A percentile compares a stretch with the other conserved stretches of the same genome.
These are phyloP conservation scores for Gillenia trifoliata DNA, from an alignment of 306 rosid species.

Conservation along the genomic window DNA sequence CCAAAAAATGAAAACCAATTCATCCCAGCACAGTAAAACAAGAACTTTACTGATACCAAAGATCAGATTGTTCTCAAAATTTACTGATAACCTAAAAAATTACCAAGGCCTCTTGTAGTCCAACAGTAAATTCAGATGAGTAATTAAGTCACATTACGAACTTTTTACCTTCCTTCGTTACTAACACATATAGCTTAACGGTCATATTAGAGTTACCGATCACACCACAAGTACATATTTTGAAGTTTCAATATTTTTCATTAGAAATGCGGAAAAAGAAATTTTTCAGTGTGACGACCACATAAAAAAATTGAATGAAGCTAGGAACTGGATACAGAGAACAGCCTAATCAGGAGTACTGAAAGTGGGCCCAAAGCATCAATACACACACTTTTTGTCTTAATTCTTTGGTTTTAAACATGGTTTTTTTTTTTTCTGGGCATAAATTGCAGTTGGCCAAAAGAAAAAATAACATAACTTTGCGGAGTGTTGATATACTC, in stretches of 20 bases:
- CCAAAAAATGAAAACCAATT: neutral
- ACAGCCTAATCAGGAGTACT: neutral
- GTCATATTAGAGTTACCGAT: neutral
- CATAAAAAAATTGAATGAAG: neutral
- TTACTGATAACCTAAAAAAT: too few relatives aligned
- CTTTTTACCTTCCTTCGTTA: neutral
- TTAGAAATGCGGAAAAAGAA: neutral
- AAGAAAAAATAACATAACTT: too few relatives aligned
- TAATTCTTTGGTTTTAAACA: neutral
- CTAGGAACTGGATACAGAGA: neutral
- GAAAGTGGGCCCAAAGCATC: neutral
- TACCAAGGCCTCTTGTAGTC: neutral
- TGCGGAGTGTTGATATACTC: too few relatives aligned
- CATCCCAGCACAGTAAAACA: neutral
- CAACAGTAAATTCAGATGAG: neutral
- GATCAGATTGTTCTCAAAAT: too few relatives aligned
- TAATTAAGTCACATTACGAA: neutral
- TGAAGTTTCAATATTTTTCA: neutral
- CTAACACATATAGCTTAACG: neutral
- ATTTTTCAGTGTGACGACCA: too few relatives aligned
- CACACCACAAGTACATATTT: neutral
- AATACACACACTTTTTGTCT: neutral
- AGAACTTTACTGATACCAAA: neutral
- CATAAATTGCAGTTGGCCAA: neutral
- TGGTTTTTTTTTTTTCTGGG: neutral